These are phyloP conservation scores for Elongisporangium senticosum DNA, from an alignment of 352 stramenopile genomes.

Conservation along the genomic window DNA sequence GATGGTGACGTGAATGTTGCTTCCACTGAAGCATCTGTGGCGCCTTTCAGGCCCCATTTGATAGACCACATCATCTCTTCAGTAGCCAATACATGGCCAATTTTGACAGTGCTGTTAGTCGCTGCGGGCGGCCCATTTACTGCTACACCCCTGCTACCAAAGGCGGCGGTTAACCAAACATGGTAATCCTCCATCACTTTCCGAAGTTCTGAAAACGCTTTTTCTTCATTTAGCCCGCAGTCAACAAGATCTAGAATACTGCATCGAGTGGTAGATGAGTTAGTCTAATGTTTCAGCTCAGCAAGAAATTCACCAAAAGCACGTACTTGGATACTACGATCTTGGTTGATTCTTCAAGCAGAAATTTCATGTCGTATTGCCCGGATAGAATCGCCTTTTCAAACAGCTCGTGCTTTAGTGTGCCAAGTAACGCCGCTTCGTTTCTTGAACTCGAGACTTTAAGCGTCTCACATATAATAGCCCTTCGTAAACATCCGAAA, in stretches of 20 bases:
- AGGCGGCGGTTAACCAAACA: constrained; percentile 35
- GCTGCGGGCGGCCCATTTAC: constrained; percentile 31
- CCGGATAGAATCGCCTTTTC: constrained; percentile 43
- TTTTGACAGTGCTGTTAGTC: constrained; percentile 19
- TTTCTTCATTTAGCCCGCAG: constrained; percentile 54
- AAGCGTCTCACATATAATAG: constrained; percentile 61
- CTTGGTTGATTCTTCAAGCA: constrained; percentile 32
- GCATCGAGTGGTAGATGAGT: constrained; percentile 6
- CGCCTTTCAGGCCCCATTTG: constrained; percentile 79
- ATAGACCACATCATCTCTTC: constrained; percentile 86
- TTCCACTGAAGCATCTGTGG: constrained; percentile 67
- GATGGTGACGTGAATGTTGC: constrained; percentile 20
- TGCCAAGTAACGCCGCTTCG: constrained; percentile 63
- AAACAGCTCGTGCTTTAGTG: constrained; percentile 82
- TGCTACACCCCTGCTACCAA: constrained; percentile 16
- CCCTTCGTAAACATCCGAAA: constrained; percentile 62
- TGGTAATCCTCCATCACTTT: constrained; percentile 52
- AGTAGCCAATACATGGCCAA: constrained; percentile 53
- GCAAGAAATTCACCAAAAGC: constrained; percentile 1
- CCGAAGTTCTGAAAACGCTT: constrained; percentile 43
- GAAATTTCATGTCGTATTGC: constrained; percentile 19
- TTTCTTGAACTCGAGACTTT: constrained; percentile 53
- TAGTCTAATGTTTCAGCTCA: background rate
- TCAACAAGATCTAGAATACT: constrained; percentile 70
- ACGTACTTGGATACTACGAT: constrained; percentile 65